Conservation (phyloP, 495 filamentous ascomycete genomes). For the Cercophora samala region DNA sequence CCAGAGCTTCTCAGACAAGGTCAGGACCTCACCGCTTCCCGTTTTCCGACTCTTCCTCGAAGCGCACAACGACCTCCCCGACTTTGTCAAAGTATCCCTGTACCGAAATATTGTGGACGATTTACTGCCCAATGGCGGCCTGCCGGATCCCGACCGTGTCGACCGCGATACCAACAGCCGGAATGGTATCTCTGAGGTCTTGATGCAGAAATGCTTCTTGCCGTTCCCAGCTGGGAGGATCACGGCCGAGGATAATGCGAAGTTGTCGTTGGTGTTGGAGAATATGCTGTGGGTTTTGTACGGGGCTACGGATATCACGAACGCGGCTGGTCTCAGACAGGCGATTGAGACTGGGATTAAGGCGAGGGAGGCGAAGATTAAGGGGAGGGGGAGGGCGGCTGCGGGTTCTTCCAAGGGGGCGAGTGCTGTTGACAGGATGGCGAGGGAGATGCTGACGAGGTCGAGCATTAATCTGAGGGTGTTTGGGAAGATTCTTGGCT, state of each 20-base stretch:
- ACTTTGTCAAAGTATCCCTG: slow-evolving; percentile 56
- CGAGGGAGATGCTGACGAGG: slow-evolving; percentile 34
- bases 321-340: slow-evolving; percentile 45
- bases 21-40: slow-evolving; percentile 63
- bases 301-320: slow-evolving; percentile 37
- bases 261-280: slow-evolving; percentile 75
- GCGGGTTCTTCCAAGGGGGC: background rate
- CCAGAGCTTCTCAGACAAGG: slow-evolving; percentile 60
- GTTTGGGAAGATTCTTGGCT: slow-evolving; percentile 33
- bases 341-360: slow-evolving; percentile 62
- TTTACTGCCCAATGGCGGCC: slow-evolving; percentile 52
- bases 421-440: slow-evolving; percentile 34
- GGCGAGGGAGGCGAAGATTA: slow-evolving; percentile 53
- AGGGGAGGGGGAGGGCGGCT: slow-evolving; percentile 24
- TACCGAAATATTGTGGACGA: slow-evolving; percentile 61
- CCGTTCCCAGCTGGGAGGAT: slow-evolving; percentile 66
- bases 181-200: slow-evolving; percentile 51
- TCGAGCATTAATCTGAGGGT: slow-evolving; percentile 40
- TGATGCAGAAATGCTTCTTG: slow-evolving; percentile 66
- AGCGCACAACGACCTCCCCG: slow-evolving; percentile 44
- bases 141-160: slow-evolving; percentile 45
- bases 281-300: slow-evolving; percentile 61
- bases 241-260: slow-evolving; percentile 69
- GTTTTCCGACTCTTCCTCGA: slow-evolving; percentile 71
- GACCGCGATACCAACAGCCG: slow-evolving; percentile 34